Base-by-base conservation (phyloP, 1,139 yeast species). In the Geotrichum phurueaensis region DNA sequence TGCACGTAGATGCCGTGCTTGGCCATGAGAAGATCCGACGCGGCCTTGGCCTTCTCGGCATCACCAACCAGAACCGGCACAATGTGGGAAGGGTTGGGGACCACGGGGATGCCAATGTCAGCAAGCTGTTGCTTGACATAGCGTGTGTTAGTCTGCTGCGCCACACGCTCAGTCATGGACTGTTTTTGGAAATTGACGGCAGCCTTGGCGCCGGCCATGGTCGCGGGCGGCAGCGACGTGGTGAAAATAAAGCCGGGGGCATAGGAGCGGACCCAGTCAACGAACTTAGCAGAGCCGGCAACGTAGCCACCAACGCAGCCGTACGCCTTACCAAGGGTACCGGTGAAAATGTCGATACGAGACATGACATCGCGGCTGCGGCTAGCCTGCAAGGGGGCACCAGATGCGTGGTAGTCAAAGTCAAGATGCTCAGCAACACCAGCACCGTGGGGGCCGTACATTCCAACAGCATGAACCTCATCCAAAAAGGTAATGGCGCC, bases 371-470 rank as follows among this genome's bases (percentile, higher is more conserved):
- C 84, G 56, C 73, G 68, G 47, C 60, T 45, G 36, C 62, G 58
- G 52, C 62, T 65, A 20, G 70, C 70, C 59, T 84, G 81, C n/a
- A 84, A 77, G 48, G 61, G 57, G 7, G 65, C 60, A 68, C 95
- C 96, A 18, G 83, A 72, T 65, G 82, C 78, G 73, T 91, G 96
- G 63, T 85, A 84, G 55, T 89, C 89, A 70, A 90, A 92, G 75
- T 94, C 89, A 71, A 88, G 80, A 74, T 94, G 99, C 76, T 95
- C 99, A 57, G 98, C 97, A 60, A 94, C 98, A 78, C 99, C 99
- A 51, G 97, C 99, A 71, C 99, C 99, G 71, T 89, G 97, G 64
- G 99, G 98, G 70, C 99, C 99, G 74, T 94, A 94, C 87, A 94
- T 84, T 61, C 99, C 99, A 59, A 95, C 98, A 52, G 99, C 98